Base-by-base conservation (phyloP, 2,329 filamentous ascomycete genomes). In the Calonectria montana region DNA sequence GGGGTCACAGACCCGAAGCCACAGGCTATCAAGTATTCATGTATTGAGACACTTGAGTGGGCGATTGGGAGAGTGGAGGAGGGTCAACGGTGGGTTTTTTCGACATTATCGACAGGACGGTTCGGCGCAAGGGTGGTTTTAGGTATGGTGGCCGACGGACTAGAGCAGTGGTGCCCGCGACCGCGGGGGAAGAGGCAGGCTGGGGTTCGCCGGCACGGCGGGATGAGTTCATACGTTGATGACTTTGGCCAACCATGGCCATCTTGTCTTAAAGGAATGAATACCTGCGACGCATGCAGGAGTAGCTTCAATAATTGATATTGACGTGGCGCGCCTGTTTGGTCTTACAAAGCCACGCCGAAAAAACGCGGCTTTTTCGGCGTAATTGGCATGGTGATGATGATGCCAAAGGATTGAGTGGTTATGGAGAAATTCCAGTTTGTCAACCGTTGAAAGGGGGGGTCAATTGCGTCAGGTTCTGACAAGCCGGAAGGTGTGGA, bases 1-100 rank as follows among this genome's bases (percentile, higher is more conserved):
- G 75, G 72, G 75, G 70, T 66, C 25, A 74, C 65, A 74, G 76
- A 67, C 67, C 62, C 57, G 59, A 48, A 67, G 57, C 64, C 55
- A 63, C 43, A 48, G 63, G 53, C 63, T 39, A 71, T 41, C 23
- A 62, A 65, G 50, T 45, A 43, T 48, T 65, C 50, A 41, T 16
- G 41, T 31, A 45, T 65, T 18, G 41, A 59, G 53, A 29, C 67
- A 25, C 13, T 41, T 47, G 29, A 65, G 39, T 65, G 68, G 68
- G 43, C 50, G 53, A 45, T 47, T 61, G 53, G 67, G 62, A 65
- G 45, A 50, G 68, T 70, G 62, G 68, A 70, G 68, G 68, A 65
- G 67, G 16, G 43, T 23, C 31, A 66, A 47, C 55, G 53, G 63
- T 70, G 68, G 45, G 39, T 53, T 62, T 61, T 31, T 47, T 59